A percentile compares a stretch with the other conserved stretches of the same genome.
These are phyloP conservation scores for Brassica napus DNA, from an alignment of 345 rosid species.

Conservation along the genomic window Da-Ae NC_063446.1:65876501-65877000, in stretches of 20 bases:
- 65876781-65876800: not conserved
- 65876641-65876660: not conserved
- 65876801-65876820: not conserved
- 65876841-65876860: conserved; percentile 44
- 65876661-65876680: not conserved
- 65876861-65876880: conserved; percentile 34
- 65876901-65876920: conserved; percentile 93
- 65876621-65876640: not conserved
- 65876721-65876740: not conserved
- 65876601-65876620: too few species aligned
- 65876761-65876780: not conserved
- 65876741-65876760: not conserved
- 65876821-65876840: not conserved
- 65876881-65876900: conserved; percentile 79
- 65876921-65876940: conserved; percentile 80
- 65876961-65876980: conserved; percentile 47
- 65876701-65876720: not conserved
- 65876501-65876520: too few species aligned
- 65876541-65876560: too few species aligned
- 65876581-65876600: too few species aligned
- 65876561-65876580: too few species aligned
- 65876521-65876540: too few species aligned
- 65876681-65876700: not conserved
- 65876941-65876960: conserved; percentile 75
- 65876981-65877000: conserved; percentile 41